Base-by-base conservation (phyloP, 805 yeast species). In the Lachancea cidri region DNA sequence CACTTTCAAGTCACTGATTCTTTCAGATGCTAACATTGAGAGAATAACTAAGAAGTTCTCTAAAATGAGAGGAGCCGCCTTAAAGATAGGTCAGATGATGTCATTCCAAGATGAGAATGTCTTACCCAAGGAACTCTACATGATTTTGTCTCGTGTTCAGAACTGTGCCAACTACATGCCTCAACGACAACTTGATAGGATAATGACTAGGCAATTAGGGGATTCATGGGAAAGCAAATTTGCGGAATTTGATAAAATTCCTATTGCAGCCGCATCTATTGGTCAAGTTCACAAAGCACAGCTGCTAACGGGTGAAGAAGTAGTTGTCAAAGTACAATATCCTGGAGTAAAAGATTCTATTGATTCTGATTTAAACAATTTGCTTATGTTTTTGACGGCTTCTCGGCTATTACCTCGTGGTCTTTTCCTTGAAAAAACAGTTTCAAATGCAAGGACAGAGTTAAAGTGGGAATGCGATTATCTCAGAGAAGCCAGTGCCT, bases 401-500 rank as follows among this genome's bases (percentile, higher is more conserved):
- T 83, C 95, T 13, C 71, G 87, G 19, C 65, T 93, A 46, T 70
- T 93, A 34, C 98, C 98, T 15, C 83, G 85, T 35, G 98, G 98
- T 0, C 70, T 93, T 51, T 93, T 87, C 56, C 72, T 94, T 34
- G 98, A 93, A 50, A 85, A 83, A 52, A 86, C 97, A 17, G 80
- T 93, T 43, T 96, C 84, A 17, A 91, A 88, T 63, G 98, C 98
- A 1, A 74, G 98, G 50, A 77, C 77, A 14, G 98, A 93, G 62
- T 71, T 93, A 50, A 88, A 87, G 53, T 91, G 98, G 98, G 98
- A 93, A 65, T 91, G 98, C 65, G 98, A 93, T 65, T 93, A 93
- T 58, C 64, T 81, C 18, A 77, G 98, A 49, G 98, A 93, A 62
- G 95, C 96, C 1, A 74, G 74, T 44, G 82, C 81, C 53, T 66